A percentile compares a stretch with the other conserved stretches of the same genome.
These are phyloP conservation scores for Leccinellum luteum DNA, from an alignment of 768 basidiomycete species.

Conservation along the genomic window DNA sequence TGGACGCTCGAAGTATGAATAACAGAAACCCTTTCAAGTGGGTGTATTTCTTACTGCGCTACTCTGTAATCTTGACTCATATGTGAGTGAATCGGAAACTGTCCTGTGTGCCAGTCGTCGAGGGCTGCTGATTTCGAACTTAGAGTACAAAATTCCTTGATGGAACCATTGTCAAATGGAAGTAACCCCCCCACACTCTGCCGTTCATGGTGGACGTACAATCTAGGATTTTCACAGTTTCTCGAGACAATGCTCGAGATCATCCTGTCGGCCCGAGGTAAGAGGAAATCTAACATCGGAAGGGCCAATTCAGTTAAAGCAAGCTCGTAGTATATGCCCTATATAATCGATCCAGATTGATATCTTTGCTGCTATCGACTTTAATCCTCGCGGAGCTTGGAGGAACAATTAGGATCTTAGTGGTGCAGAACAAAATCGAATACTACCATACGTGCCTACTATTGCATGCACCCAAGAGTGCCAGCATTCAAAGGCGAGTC, in stretches of 20 bases:
- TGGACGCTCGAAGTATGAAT: conserved; percentile 19
- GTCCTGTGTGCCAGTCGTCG: background rate
- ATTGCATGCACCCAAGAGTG: background rate
- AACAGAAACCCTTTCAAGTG: conserved; percentile 27
- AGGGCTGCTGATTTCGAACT: background rate
- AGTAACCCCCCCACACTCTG: conserved; percentile 11
- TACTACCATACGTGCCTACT: conserved; percentile 16
- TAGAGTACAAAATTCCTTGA: conserved; percentile 17
- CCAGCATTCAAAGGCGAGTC: conserved; percentile 11
- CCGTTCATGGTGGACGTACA: conserved; percentile 11
- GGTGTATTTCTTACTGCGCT: conserved; percentile 30
- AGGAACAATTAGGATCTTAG: conserved; percentile 2
- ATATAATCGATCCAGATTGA: conserved; percentile 15
- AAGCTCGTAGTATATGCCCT: conserved; percentile 15
- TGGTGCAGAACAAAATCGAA: background rate
- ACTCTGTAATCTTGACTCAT: conserved; percentile 18
- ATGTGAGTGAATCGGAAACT: conserved; percentile 13
- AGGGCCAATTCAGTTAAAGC: background rate
- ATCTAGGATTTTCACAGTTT: background rate
- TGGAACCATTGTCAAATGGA: conserved; percentile 7
- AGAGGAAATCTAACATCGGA: background rate
- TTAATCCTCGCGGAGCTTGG: conserved; percentile 8
- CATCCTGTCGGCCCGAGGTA: conserved; percentile 17
- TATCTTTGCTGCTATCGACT: conserved; percentile 6
- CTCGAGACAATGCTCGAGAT: conserved; percentile 14